These are phyloP conservation scores for Nepenthes alata DNA, from an alignment of 179 eudicot genomes.

Conservation along the genomic window DNA sequence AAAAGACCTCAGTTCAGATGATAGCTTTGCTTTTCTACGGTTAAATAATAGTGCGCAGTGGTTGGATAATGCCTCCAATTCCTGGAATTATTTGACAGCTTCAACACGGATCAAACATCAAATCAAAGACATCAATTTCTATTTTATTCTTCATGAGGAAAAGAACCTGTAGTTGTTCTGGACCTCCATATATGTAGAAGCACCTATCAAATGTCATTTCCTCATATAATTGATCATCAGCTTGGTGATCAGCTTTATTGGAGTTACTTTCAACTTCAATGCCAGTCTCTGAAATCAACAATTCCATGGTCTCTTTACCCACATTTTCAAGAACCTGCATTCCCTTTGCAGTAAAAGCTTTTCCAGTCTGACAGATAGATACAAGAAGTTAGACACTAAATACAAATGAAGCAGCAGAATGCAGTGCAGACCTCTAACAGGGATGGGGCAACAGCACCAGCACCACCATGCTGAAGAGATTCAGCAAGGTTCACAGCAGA, in stretches of 20 bases:
- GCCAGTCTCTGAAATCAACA: constrained; percentile 18
- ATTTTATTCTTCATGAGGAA: constrained; percentile 1
- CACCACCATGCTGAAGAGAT: constrained; percentile 55
- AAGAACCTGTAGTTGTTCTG: constrained; percentile 84
- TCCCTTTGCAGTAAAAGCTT: constrained; percentile 83
- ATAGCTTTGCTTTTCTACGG: constrained; percentile 70
- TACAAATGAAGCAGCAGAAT: constrained; percentile 7
- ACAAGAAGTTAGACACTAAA: not conserved
- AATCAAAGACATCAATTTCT: not conserved
- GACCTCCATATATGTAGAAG: constrained; percentile 98
- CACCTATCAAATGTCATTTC: constrained; percentile 90
- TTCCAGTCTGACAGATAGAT: constrained; percentile 55
- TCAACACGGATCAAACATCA: not conserved
- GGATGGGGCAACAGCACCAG: constrained; percentile 57
- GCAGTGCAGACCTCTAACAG: constrained; percentile 51
- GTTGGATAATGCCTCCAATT: constrained; percentile 84
- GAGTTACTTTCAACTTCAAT: not conserved
- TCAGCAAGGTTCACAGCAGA: constrained; percentile 58
- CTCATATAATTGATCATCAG: constrained; percentile 64
- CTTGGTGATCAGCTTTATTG: constrained; percentile 26
- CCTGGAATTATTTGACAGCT: constrained; percentile 33
- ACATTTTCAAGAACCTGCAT: constrained; percentile 90
- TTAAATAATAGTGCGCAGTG: constrained; percentile 76
- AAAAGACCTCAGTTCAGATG: constrained; percentile 59
- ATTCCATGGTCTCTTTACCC: constrained; percentile 93